Conservation (phyloP, 1,139 yeast genomes). For the Nematodospora anomalae region DNA sequence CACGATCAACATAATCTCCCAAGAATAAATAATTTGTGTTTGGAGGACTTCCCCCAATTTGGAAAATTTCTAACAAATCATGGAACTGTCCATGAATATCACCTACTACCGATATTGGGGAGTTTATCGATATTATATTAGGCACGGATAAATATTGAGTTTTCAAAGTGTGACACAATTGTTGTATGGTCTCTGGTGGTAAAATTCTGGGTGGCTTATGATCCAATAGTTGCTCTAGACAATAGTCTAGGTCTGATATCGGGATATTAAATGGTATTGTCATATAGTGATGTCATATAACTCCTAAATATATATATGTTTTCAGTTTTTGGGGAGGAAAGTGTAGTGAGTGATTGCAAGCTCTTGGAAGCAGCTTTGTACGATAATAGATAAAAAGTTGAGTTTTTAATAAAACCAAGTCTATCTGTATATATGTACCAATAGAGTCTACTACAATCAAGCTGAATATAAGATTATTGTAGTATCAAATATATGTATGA, state of each 20-base stretch:
- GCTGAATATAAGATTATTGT: no score
- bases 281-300: no score
- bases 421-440: no score
- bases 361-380: no score
- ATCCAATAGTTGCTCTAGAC: slow-evolving; percentile 43
- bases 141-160: slow-evolving; percentile 40
- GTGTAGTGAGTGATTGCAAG: no score
- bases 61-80: slow-evolving; percentile 86
- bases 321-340: no score
- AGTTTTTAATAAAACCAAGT: no score
- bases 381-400: no score
- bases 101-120: slow-evolving; percentile 97
- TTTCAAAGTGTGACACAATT: slow-evolving; percentile 44
- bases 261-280: slow-evolving; percentile 36
- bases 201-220: slow-evolving; percentile 46
- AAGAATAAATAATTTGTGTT: slow-evolving; percentile 87
- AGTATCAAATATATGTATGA: no score
- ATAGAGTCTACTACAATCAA: no score
- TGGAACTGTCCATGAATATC: slow-evolving; percentile 98
- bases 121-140: slow-evolving; percentile 76
- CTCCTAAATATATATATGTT: no score
- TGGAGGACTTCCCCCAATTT: slow-evolving; percentile 92
- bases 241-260: slow-evolving; percentile 43
- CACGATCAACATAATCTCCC: slow-evolving; percentile 92
- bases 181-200: slow-evolving; percentile 44